phyloP scores from a whole-genome alignment of 73 alveolate species.

The Diophrys appendiculata region DNA sequence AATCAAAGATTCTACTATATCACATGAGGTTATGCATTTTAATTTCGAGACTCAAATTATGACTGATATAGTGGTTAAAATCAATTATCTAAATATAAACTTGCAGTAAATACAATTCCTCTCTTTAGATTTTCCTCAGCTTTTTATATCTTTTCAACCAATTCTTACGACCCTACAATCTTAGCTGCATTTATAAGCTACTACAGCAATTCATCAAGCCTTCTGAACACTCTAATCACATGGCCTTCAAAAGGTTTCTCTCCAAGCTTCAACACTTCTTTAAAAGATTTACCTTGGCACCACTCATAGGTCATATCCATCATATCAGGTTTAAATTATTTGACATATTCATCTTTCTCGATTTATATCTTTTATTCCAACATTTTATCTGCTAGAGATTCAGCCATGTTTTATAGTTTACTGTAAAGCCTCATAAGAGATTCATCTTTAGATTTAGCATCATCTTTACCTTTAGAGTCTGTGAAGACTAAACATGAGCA shows the following conservation, averaged over 20 bases:
- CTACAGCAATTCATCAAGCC: conserved; percentile 95
- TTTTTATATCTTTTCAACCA: conserved; percentile 88
- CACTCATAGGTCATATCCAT: conserved; percentile 91
- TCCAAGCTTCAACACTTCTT: conserved; percentile 87
- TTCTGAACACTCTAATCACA: conserved; percentile 89
- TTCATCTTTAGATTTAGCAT: conserved; percentile 77
- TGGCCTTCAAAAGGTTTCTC: conserved; percentile 95
- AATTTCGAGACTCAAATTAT: too few relatives aligned
- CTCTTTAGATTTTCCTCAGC: conserved; percentile 92
- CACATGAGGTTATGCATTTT: too few relatives aligned
- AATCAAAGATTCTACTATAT: background rate
- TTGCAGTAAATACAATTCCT: conserved; percentile 99
- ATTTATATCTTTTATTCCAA: conserved; percentile 90
- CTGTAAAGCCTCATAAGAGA: conserved; percentile 30
- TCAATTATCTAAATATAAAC: conserved; percentile 83
- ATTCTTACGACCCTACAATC: conserved; percentile 84
- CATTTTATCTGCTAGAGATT: conserved; percentile 81
- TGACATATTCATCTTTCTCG: conserved; percentile 88
- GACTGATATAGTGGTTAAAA: too few relatives aligned
- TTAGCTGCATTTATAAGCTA: conserved; percentile 86
- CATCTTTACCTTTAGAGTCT: conserved; percentile 73
- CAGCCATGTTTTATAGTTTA: conserved; percentile 65
- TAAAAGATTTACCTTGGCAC: conserved; percentile 91
- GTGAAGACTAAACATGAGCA: conserved; percentile 84
- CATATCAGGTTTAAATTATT: conserved; percentile 86